These are phyloP conservation scores for Stagonosporopsis cucurbitacearum DNA, from an alignment of 2,329 filamentous ascomycete genomes.

Conservation along the genomic window DNA sequence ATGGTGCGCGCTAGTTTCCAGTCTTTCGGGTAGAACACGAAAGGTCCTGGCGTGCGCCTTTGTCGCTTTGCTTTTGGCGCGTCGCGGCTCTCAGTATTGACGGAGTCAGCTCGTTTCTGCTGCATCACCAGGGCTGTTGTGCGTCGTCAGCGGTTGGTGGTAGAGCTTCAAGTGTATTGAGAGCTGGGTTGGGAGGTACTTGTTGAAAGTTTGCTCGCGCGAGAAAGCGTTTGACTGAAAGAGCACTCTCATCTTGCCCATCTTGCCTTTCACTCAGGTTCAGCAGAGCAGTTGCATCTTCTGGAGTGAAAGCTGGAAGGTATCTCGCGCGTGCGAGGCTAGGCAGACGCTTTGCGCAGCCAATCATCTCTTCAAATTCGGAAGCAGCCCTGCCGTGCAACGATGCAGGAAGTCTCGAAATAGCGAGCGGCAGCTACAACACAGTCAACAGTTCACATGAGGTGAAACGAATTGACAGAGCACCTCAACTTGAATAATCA, in stretches of 20 bases:
- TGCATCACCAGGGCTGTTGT: not conserved
- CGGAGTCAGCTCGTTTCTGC: slow-evolving; percentile 1
- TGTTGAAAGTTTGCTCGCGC: not conserved
- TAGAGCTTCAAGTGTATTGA: not conserved
- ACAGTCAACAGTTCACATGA: not conserved
- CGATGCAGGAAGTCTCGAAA: not conserved
- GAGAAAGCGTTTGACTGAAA: not conserved
- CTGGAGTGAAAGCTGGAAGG: not conserved
- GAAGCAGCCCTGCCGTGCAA: not conserved
- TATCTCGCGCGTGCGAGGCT: not conserved
- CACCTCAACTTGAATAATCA: not conserved
- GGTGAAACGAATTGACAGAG: not conserved
- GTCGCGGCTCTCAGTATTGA: not conserved
- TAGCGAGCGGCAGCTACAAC: not conserved
- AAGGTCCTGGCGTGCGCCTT: not conserved
- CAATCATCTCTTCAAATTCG: not conserved
- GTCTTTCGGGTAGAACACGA: not conserved
- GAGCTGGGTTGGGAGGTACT: not conserved
- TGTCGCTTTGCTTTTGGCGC: not conserved
- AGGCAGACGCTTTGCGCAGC: not conserved
- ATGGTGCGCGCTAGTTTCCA: slow-evolving; percentile 1
- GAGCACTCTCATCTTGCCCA: not conserved
- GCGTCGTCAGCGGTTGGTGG: not conserved
- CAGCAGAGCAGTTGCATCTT: not conserved
- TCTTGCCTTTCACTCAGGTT: slow-evolving; percentile 5